Evolutionary conservation across 2,329 filamentous ascomycete species (phyloP), one percentile per base, ranked within the genome.

Genomic region (Paracoccidioides brasiliensis): DNA sequence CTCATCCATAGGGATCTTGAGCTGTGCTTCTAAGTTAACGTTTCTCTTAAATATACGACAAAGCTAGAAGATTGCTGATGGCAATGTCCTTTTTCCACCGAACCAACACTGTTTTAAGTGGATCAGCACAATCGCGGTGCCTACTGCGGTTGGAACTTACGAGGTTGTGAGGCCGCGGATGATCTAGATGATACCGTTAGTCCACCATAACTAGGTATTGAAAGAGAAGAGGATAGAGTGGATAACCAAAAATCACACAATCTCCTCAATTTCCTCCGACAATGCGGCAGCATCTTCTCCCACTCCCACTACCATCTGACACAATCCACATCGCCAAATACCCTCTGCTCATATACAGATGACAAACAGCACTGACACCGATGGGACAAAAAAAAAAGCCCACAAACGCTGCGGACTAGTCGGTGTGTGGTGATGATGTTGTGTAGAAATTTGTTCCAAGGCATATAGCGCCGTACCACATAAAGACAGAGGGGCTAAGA

Each of bases 321-420:
- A 48, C 35, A 28, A 40, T 3, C 3, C 64, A 67, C 10, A 73
- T 65, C 5, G 68, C 66, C 2, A 96, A 74, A 58, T 90, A 95
- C 30, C 95, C 87, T 1, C 87, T 69, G 43, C 80, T 84, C 58
- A 95, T 76, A 64, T 90, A 94, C 5, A 96, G 77, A 66, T 96
- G 95, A 67, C 95, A 96, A 22, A 95, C 80, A 0, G 89, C 90
- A 14, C 87, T 88, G 1, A 95, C 90, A 2, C 91, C 90, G 55
- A 96, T 90, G 0, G 90, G 90, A 0, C 90, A 96, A 96, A 74
- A 95, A 61, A 96, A 96, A 74, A 95, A 95, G 0, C 90, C 90
- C 6, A 93, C 87, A 64, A 95, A 95, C 0, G 87, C 72, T 1
- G 89, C 89, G 74, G 3, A 94, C 74, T 0, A 96, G 78, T 0